phyloP scores from a whole-genome alignment of 176 grass and related monocot species.

The Thalia dealbata region DNA sequence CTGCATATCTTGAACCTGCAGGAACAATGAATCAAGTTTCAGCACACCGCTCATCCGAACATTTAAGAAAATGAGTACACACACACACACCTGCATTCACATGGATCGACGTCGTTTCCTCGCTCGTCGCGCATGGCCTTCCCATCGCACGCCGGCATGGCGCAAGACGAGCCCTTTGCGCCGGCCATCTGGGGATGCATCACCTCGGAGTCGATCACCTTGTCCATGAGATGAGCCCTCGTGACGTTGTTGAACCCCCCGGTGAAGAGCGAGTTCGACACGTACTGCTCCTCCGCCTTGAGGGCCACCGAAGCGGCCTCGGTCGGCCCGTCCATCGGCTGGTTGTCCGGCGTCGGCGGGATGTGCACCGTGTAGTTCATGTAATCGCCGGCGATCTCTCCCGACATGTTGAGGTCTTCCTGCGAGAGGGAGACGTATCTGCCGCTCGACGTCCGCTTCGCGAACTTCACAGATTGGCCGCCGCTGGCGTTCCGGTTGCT shows the following conservation, averaged over 20 bases:
- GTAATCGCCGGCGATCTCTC: constrained; percentile 44
- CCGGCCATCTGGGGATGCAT: constrained; percentile 83
- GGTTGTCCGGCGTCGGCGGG: constrained; percentile 90
- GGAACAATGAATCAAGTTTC: too few relatives aligned
- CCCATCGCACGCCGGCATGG: constrained; percentile 85
- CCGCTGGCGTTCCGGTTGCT: constrained; percentile 19
- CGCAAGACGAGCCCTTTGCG: constrained; percentile 44
- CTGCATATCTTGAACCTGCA: constrained; percentile 86
- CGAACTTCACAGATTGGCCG: constrained; percentile 63
- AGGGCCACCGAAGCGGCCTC: constrained; percentile 42
- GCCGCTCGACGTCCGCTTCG: constrained; percentile 72
- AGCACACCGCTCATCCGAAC: too few relatives aligned
- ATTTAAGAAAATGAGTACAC: too few relatives aligned
- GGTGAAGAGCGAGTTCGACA: constrained; percentile 82
- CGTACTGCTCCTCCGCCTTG: constrained; percentile 96
- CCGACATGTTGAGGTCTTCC: constrained; percentile 76
- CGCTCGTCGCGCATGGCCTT: constrained; percentile 77
- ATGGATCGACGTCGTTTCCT: constrained; percentile 63
- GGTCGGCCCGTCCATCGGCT: constrained; percentile 55
- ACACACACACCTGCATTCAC: constrained; percentile 76
- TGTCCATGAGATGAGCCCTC: constrained; percentile 89
- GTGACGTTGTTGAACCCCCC: constrained; percentile 95
- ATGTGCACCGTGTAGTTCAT: constrained; percentile 94
- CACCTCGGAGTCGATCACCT: constrained; percentile 72
- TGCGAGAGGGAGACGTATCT: constrained; percentile 71